These are phyloP conservation scores for Fusarium redolens DNA, from an alignment of 2,329 filamentous ascomycete species.

Conservation along the genomic window DNA sequence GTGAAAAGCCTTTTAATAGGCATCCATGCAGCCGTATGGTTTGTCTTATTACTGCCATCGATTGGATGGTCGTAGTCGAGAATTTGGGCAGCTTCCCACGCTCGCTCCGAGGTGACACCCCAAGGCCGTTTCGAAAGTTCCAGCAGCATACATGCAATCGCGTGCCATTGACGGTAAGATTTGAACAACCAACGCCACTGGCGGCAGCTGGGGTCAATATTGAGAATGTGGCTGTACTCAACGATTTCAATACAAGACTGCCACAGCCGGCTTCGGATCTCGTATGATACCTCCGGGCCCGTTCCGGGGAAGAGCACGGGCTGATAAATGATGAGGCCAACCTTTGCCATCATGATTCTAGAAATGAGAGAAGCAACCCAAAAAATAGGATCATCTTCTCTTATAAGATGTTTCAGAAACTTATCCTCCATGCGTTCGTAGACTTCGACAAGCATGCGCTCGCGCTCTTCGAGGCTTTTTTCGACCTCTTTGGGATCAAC, in stretches of 20 bases:
- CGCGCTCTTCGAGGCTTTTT: slow-evolving; percentile 36
- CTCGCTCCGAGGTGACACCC: slow-evolving; percentile 32
- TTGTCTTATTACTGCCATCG: slow-evolving; percentile 13
- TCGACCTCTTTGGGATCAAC: slow-evolving; percentile 25
- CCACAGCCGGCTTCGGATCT: slow-evolving; percentile 32
- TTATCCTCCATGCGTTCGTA: slow-evolving; percentile 38
- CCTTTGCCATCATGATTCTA: slow-evolving; percentile 33
- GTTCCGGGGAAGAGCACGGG: slow-evolving; percentile 34
- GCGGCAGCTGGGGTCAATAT: slow-evolving; percentile 27
- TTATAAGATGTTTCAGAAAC: slow-evolving; percentile 29
- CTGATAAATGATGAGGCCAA: slow-evolving; percentile 35
- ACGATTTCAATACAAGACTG: slow-evolving; percentile 39
- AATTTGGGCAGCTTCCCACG: slow-evolving; percentile 37
- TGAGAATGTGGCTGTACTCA: slow-evolving; percentile 35
- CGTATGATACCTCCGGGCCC: slow-evolving; percentile 25
- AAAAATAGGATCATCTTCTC: slow-evolving; percentile 29
- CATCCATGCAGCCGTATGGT: slow-evolving; percentile 38
- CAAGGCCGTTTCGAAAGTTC: slow-evolving; percentile 32
- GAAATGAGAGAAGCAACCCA: slow-evolving; percentile 37
- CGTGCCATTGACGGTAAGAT: slow-evolving; percentile 35
- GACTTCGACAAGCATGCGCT: slow-evolving; percentile 34
- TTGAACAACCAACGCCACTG: slow-evolving; percentile 38
- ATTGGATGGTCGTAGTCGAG: slow-evolving; percentile 37
- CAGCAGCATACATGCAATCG: slow-evolving; percentile 35
- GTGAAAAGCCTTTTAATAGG: slow-evolving; percentile 33